phyloP scores from a whole-genome alignment of 2,329 filamentous ascomycete species.

The Pestalotiopsis sp. region DNA sequence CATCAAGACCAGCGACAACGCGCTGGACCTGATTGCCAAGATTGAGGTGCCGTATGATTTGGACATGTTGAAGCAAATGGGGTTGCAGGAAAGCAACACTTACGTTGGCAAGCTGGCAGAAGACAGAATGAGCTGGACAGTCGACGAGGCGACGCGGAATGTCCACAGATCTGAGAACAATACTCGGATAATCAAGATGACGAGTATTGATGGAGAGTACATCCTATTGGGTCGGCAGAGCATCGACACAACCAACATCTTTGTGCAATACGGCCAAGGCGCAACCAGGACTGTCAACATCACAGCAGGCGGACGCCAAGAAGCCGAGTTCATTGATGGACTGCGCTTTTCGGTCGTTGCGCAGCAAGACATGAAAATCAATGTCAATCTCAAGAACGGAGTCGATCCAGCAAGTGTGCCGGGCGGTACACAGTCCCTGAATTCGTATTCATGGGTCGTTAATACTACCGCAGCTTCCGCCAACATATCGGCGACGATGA shows the following conservation, averaged over 20 bases:
- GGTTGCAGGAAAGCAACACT: slow-evolving; percentile 8
- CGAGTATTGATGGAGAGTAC: not conserved
- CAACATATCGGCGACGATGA: not conserved
- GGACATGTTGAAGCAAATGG: not conserved
- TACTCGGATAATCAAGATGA: slow-evolving; percentile 8
- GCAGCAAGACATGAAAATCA: not conserved
- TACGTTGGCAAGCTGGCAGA: slow-evolving; percentile 4
- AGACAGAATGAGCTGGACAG: not conserved
- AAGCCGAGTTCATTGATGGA: slow-evolving; percentile 2
- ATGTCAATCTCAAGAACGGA: slow-evolving; percentile 1
- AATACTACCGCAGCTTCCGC: not conserved
- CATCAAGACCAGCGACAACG: slow-evolving; percentile 30
- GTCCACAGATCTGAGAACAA: slow-evolving; percentile 6
- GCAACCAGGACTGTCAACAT: slow-evolving; percentile 7
- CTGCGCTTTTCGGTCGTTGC: not conserved
- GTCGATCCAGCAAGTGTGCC: not conserved
- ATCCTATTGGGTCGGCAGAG: not conserved
- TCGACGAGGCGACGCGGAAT: slow-evolving; percentile 1
- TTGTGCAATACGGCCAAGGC: slow-evolving; percentile 1
- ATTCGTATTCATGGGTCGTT: not conserved
- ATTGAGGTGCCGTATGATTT: slow-evolving; percentile 29
- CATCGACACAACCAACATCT: not conserved
- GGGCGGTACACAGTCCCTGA: not conserved
- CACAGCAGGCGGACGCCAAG: not conserved
- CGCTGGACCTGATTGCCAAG: slow-evolving; percentile 33